A percentile compares a stretch with the other conserved stretches of the same genome.
Evolutionary conservation across 352 stramenopile species (phyloP).

Genomic region (Peronospora belbahrii): DNA sequence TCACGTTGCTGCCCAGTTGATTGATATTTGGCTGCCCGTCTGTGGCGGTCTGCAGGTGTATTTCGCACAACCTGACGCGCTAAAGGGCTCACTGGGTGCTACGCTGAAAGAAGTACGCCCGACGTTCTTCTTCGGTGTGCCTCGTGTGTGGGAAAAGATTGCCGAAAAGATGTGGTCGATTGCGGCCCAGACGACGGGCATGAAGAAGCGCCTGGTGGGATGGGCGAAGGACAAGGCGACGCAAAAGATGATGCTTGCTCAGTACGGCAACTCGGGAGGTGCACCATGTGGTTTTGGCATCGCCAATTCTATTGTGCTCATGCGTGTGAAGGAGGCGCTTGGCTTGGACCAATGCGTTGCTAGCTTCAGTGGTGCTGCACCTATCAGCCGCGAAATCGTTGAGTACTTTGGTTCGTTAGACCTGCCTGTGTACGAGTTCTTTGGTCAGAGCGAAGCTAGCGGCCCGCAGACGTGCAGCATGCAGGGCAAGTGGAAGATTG

Average conservation of each 20-base stretch:
- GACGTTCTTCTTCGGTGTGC: slow-evolving; percentile 88
- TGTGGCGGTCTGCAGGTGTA: slow-evolving; percentile 62
- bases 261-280: slow-evolving; percentile 82
- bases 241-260: slow-evolving; percentile 69
- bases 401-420: slow-evolving; percentile 94
- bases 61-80: slow-evolving; percentile 85
- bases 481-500: slow-evolving; percentile 85
- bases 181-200: slow-evolving; percentile 70
- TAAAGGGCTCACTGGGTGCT: slow-evolving; percentile 81
- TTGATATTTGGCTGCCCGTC: slow-evolving; percentile 82
- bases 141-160: slow-evolving; percentile 91
- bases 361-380: slow-evolving; percentile 79
- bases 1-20: slow-evolving; percentile 83
- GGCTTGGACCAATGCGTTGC: slow-evolving; percentile 86
- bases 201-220: slow-evolving; percentile 88
- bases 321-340: slow-evolving; percentile 84
- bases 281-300: slow-evolving; percentile 85
- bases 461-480: slow-evolving; percentile 80
- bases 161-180: slow-evolving; percentile 87
- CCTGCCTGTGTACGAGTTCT: slow-evolving; percentile 91
- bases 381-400: slow-evolving; percentile 89
- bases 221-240: slow-evolving; percentile 86
- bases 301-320: slow-evolving; percentile 83
- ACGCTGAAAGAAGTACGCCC: slow-evolving; percentile 84
- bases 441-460: slow-evolving; percentile 88